Evolutionary conservation across 805 yeast species (phyloP).

Genomic region (Brettanomyces nanus): DNA sequence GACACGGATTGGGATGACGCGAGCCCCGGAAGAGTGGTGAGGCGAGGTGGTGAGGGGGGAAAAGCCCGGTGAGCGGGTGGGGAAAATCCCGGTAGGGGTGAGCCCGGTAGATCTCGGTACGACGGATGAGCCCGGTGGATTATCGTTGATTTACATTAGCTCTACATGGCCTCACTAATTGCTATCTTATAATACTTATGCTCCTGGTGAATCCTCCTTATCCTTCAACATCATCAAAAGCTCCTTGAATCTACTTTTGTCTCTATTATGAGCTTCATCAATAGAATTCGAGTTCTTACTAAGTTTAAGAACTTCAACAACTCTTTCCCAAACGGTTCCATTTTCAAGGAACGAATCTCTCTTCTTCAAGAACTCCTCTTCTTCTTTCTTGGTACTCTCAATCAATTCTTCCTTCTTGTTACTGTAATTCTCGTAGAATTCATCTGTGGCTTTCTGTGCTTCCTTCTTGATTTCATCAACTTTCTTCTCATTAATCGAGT

Average conservation of each 20-base stretch:
- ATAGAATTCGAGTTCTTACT: slow-evolving; percentile 28
- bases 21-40: too few relatives aligned
- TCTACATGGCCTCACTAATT: background rate
- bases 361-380: slow-evolving; percentile 60
- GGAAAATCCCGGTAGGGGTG: too few relatives aligned
- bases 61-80: too few relatives aligned
- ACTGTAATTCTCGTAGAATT: slow-evolving; percentile 86
- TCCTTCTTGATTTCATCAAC: slow-evolving; percentile 60
- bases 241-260: slow-evolving; percentile 45
- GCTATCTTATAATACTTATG: slow-evolving; percentile 35
- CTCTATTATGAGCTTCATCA: slow-evolving; percentile 30
- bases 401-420: slow-evolving; percentile 66
- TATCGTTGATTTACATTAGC: too few relatives aligned
- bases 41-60: too few relatives aligned
- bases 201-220: slow-evolving; percentile 48
- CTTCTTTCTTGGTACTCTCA: slow-evolving; percentile 56
- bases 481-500: slow-evolving; percentile 56
- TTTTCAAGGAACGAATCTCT: slow-evolving; percentile 57
- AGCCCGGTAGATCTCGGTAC: too few relatives aligned
- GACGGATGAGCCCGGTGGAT: too few relatives aligned
- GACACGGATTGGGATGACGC: too few relatives aligned
- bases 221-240: slow-evolving; percentile 46
- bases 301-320: slow-evolving; percentile 34
- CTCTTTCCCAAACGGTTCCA: slow-evolving; percentile 51
- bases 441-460: slow-evolving; percentile 81